Base-by-base conservation (phyloP, 2,329 filamentous ascomycete species). In the Teratosphaeriaceae sp. region DNA sequence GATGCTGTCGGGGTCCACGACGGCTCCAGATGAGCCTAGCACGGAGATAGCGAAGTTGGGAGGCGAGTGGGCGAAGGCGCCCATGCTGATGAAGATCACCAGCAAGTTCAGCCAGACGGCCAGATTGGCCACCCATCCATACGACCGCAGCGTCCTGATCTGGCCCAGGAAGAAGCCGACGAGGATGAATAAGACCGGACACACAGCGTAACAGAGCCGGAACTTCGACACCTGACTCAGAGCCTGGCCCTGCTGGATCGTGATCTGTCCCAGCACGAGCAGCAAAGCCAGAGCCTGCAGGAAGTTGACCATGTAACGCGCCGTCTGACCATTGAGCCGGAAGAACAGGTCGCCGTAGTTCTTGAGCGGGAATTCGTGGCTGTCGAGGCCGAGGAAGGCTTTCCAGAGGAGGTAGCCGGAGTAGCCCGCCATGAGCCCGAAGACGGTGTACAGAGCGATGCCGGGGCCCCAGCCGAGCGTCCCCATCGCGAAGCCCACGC, bases 71-170 rank as follows among this genome's bases (percentile, higher is more conserved):
- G 73, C 68, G 4, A 69, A 68, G 3, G 73, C 71, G 18, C 70
- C 74, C 71, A 79, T 78, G 11, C 53, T 50, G 50, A 38, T 69
- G 39, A 79, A 51, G 18, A 53, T 71, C 48, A 74, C 66, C 19
- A 74, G 50, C 19, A 79, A 49, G 46, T 77, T 79, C 37, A 79
- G 51, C 69, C 73, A 79, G 3, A 80, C 70, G 1, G 74, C 70
- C 12, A 71, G 52, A 49, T 76, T 79, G 13, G 76, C 75, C 1
- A 79, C 55, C 70, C 73, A 77, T 3, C 74, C 73, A 43, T 75
- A 75, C 12, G 66, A 60, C 51, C 73, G 68, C 30, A 80, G 63
- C 1, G 75, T 78, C 9, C 77, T 68, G 38, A 80, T 72, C 50
- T 79, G 76, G 3, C 73, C 72, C 2, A 78, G 48, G 15, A 75